phyloP scores from a whole-genome alignment of 352 stramenopile species.

The Pythium angustatum region DNA sequence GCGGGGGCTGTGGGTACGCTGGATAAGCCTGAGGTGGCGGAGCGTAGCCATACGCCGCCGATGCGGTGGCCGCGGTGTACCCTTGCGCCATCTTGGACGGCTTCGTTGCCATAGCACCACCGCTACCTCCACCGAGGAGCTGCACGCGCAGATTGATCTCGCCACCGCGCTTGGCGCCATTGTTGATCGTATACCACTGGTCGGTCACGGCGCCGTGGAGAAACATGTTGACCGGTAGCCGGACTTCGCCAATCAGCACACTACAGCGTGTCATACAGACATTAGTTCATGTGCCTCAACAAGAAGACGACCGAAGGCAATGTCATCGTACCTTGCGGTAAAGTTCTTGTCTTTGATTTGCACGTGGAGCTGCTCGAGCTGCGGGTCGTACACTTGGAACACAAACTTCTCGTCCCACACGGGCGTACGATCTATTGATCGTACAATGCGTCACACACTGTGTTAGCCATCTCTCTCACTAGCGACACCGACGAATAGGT shows the following conservation, averaged over 20 bases:
- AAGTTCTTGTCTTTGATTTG: conserved; percentile 89
- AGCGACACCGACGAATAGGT: too few species aligned
- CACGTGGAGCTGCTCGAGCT: conserved; percentile 73
- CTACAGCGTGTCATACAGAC: too few species aligned
- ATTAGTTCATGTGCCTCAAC: neutral
- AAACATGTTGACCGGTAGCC: conserved; percentile 77
- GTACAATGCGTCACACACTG: neutral
- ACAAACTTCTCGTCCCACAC: conserved; percentile 86
- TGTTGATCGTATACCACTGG: conserved; percentile 83
- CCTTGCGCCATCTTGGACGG: conserved; percentile 1
- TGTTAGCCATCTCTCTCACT: neutral
- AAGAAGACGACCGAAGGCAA: neutral
- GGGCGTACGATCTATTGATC: conserved; percentile 58
- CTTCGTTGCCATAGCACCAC: conserved; percentile 9
- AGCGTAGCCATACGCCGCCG: neutral
- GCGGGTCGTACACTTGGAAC: conserved; percentile 69
- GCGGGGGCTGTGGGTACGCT: neutral
- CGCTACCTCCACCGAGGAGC: conserved; percentile 35
- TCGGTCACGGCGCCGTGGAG: conserved; percentile 62
- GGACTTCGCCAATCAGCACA: conserved; percentile 71
- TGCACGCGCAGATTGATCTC: conserved; percentile 86
- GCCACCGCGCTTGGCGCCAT: conserved; percentile 51
- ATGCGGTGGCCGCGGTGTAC: neutral
- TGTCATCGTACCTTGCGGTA: conserved; percentile 51
- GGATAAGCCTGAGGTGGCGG: neutral